These are phyloP conservation scores for Eucalyptus dawsonii DNA, from an alignment of 345 rosid species.

Conservation along the genomic window DNA sequence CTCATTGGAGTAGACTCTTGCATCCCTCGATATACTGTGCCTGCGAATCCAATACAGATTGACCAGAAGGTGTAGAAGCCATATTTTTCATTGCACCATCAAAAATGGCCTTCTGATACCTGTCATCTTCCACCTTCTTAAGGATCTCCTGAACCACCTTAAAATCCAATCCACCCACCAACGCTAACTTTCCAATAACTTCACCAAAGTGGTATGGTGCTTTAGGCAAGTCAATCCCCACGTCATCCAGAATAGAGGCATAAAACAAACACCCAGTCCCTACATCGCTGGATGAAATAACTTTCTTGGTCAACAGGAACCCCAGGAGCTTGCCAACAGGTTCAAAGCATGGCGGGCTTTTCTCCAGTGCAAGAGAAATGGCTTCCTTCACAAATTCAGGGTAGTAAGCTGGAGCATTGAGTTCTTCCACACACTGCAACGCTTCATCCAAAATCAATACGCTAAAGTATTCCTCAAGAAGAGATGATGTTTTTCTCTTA, in stretches of 20 bases:
- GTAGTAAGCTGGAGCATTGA: slow-evolving; percentile 50
- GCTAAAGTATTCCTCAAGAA: slow-evolving; percentile 66
- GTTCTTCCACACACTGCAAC: slow-evolving; percentile 58
- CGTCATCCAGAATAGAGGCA: slow-evolving; percentile 59
- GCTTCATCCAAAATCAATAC: slow-evolving; percentile 55
- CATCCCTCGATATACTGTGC: slow-evolving; percentile 50
- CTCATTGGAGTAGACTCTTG: slow-evolving; percentile 22
- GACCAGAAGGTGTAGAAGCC: slow-evolving; percentile 11
- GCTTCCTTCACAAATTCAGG: slow-evolving; percentile 82
- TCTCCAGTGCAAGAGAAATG: slow-evolving; percentile 55
- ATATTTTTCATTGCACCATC: slow-evolving; percentile 33
- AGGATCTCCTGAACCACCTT: slow-evolving; percentile 42
- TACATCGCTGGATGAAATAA: slow-evolving; percentile 33
- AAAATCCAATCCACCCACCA: slow-evolving; percentile 34
- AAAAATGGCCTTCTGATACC: slow-evolving; percentile 34
- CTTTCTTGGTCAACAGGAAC: slow-evolving; percentile 29
- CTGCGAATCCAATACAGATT: slow-evolving; percentile 37
- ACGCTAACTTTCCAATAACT: slow-evolving; percentile 46
- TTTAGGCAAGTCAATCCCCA: slow-evolving; percentile 70
- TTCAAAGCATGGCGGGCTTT: slow-evolving; percentile 50
- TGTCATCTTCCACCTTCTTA: slow-evolving; percentile 49
- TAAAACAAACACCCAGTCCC: slow-evolving; percentile 57
- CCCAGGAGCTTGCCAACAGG: slow-evolving; percentile 36
- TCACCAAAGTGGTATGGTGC: slow-evolving; percentile 75
- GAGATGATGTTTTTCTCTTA: slow-evolving; percentile 43